Conservation (phyloP, 495 filamentous ascomycete genomes). For the Xylaria telfairii region DNA sequence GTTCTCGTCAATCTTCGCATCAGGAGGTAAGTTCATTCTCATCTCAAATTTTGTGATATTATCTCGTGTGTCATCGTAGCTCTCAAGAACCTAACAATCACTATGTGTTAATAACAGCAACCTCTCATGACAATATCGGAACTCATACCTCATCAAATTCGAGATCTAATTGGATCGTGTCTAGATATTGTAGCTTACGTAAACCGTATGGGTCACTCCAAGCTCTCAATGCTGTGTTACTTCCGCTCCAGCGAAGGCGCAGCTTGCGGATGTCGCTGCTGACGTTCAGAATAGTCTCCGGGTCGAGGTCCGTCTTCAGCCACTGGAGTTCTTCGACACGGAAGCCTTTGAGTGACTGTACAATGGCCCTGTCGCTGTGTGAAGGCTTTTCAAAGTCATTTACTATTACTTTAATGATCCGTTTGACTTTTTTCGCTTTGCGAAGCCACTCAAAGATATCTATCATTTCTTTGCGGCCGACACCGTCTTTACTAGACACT, state of each 20-base stretch:
- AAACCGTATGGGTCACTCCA: conserved; percentile 3
- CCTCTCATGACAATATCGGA: background rate
- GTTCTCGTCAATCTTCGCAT: background rate
- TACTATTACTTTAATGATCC: background rate
- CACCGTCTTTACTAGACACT: background rate
- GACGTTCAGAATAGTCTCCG: conserved; percentile 9
- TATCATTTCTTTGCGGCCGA: conserved; percentile 5
- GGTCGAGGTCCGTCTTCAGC: conserved; percentile 11
- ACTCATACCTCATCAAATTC: background rate
- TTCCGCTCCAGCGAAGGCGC: conserved; percentile 8
- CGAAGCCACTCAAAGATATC: conserved; percentile 6
- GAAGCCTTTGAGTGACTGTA: conserved; percentile 2
- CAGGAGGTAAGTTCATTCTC: background rate
- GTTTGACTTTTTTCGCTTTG: background rate
- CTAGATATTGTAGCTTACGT: background rate
- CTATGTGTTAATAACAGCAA: background rate
- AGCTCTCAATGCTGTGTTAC: background rate
- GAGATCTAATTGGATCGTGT: background rate
- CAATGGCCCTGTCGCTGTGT: conserved; percentile 10
- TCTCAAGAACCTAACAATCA: background rate
- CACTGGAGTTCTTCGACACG: background rate
- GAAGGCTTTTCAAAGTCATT: conserved; percentile 11
- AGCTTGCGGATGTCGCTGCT: background rate
- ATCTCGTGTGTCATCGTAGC: background rate
- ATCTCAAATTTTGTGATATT: background rate